Conservation (phyloP, 2,329 filamentous ascomycete genomes). For the Cordyceps javanica region DNA sequence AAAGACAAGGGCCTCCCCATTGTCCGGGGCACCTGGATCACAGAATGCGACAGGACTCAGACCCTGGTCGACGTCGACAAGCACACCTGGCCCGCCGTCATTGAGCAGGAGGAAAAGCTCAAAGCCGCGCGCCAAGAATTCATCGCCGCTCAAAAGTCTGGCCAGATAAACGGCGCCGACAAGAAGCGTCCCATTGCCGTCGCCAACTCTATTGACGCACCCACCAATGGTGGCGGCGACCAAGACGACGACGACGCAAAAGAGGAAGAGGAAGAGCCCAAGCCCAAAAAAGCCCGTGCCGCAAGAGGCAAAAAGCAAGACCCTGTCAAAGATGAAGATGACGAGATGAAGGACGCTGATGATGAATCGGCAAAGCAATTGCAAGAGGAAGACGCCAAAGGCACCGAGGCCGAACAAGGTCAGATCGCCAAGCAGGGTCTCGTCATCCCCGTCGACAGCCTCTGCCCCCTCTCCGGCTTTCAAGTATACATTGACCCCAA, state of each 20-base stretch:
- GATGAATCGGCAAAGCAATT: slow-evolving; percentile 30
- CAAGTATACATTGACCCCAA: slow-evolving; percentile 60
- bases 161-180: slow-evolving; percentile 14
- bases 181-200: slow-evolving; percentile 24
- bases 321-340: slow-evolving; percentile 15
- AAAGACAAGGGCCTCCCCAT: slow-evolving; percentile 43
- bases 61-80: slow-evolving; percentile 20
- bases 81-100: slow-evolving; percentile 22
- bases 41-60: slow-evolving; percentile 40
- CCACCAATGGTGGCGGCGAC: slow-evolving; percentile 30
- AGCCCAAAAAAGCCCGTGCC: slow-evolving; percentile 32
- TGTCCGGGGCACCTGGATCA: slow-evolving; percentile 56
- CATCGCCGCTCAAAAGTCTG: slow-evolving; percentile 18
- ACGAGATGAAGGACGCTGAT: slow-evolving; percentile 21
- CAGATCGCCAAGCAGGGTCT: slow-evolving; percentile 41
- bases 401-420: slow-evolving; percentile 31
- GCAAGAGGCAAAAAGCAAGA: slow-evolving; percentile 18
- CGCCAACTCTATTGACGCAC: slow-evolving; percentile 19
- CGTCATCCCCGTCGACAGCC: slow-evolving; percentile 46
- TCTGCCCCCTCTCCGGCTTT: slow-evolving; percentile 30
- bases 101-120: slow-evolving; percentile 19
- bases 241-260: slow-evolving; percentile 33
- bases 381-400: slow-evolving; percentile 22
- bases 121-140: slow-evolving; percentile 19
- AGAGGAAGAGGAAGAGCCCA: slow-evolving; percentile 33